These are phyloP conservation scores for Fagopyrum tataricum DNA, from an alignment of 148 eudicot species.

Conservation along the genomic window DNA sequence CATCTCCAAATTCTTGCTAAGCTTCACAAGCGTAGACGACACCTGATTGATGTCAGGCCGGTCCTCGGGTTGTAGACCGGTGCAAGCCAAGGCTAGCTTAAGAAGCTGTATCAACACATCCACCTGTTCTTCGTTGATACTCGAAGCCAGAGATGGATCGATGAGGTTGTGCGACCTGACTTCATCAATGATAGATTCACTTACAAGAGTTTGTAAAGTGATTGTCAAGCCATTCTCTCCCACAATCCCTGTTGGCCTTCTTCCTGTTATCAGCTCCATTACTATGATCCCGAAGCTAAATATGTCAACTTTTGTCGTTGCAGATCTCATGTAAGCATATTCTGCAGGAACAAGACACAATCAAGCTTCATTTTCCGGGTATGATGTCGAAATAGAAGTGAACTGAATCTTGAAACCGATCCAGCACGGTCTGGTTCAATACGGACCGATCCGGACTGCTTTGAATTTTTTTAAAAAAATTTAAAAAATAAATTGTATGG, in stretches of 20 bases:
- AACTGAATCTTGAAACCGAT: too few species aligned
- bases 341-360: constrained; percentile 31
- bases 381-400: too few species aligned
- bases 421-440: too few species aligned
- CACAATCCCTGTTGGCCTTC: constrained; percentile 61
- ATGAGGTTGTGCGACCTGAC: constrained; percentile 29
- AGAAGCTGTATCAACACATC: constrained; percentile 43
- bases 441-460: too few species aligned
- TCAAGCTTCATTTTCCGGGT: too few species aligned
- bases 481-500: too few species aligned
- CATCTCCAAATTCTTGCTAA: not conserved
- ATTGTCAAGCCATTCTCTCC: constrained; percentile 45
- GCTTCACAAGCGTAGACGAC: constrained; percentile 34
- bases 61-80: constrained; percentile 47
- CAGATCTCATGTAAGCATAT: constrained; percentile 74
- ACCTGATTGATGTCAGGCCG: constrained; percentile 56
- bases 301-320: constrained; percentile 80
- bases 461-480: too few species aligned
- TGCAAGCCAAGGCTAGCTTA: constrained; percentile 64
- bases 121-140: constrained; percentile 33
- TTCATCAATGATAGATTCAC: constrained; percentile 29
- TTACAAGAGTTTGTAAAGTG: constrained; percentile 57
- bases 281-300: constrained; percentile 80
- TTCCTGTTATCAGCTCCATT: constrained; percentile 64
- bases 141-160: constrained; percentile 44